Base-by-base conservation (phyloP, 139 green algal species). In the Parachlorella kessleri region DNA sequence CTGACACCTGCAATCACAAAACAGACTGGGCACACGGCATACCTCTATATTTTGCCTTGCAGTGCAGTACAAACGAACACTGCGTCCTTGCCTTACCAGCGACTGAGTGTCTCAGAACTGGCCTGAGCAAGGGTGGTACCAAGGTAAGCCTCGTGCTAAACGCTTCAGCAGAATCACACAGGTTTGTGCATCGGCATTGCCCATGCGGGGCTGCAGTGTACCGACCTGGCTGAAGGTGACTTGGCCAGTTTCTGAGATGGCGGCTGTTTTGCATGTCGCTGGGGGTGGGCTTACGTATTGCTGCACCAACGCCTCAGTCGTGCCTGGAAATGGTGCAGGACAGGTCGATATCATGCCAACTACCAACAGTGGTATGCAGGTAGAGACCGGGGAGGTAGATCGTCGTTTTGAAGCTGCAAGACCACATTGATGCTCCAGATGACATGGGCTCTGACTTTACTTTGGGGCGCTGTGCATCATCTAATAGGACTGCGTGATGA, bases 201-300 rank as follows among this genome's bases (percentile, higher is more conserved):
- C n/a, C n/a, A n/a, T n/a, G n/a, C n/a, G n/a, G 21, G n/a, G 63
- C 26, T 18, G 36, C 33, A 23, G 26, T 32, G 35, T 39, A 7
- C 32, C 39, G 3, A 76, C 41, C 28, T 78, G n/a, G 21, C 35
- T 23, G 24, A 76, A 76, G 2, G 33, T 26, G 32, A 76, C 26
- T 24, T 48, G 24, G 53, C 33, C 28, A 23, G 53, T 37, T 6
- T 76, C 71, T 1, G 14, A 28, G 33, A 76, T 53, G 1, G 53
- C 71, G 4, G 33, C 30, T 18, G 71, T 55, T 55, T 78, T 78
- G 73, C 73, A 78, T 28, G 36, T 71, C 26, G 73, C 55, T 38
- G 70, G 37, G 18, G 73, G 73, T 10, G 55, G 73, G 55, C 30
- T 41, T 3, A 78, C 39, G 2, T 30, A 78, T 28, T 71, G 36